These are phyloP conservation scores for Chlorella vulgaris DNA, from an alignment of 139 green algal species.

Conservation along the genomic window DNA sequence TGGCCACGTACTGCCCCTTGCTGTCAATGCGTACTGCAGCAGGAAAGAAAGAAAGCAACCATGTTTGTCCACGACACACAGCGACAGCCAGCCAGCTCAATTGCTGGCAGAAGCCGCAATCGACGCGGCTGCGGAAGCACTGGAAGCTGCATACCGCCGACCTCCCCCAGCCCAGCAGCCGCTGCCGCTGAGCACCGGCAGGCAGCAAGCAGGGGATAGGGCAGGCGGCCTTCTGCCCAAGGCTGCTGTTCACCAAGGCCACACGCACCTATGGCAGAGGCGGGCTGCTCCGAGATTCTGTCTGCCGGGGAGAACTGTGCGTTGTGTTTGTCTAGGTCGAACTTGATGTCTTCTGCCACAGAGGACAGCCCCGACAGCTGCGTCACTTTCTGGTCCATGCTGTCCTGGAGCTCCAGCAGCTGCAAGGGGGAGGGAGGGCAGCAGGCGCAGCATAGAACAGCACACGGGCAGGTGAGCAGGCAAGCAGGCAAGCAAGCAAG, in stretches of 20 bases:
- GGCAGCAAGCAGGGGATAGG: no score
- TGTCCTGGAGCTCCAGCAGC: not conserved
- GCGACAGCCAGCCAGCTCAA: no score
- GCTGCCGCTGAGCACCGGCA: no score
- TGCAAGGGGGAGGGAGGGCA: not conserved
- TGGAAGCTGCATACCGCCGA: no score
- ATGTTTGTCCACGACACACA: no score
- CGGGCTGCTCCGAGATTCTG: conserved; percentile 27
- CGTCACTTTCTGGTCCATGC: not conserved
- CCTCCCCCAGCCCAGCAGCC: no score
- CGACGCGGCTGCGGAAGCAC: no score
- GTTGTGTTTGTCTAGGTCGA: conserved; percentile 25
- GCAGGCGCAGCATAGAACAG: no score
- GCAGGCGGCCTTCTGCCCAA: not conserved
- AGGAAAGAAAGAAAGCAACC: not conserved
- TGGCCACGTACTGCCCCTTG: conserved; percentile 27
- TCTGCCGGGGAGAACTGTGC: conserved; percentile 10
- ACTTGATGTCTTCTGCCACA: conserved; percentile 21
- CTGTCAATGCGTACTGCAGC: conserved; percentile 28
- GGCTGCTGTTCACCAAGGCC: not conserved
- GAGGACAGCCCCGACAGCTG: not conserved
- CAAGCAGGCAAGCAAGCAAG: no score
- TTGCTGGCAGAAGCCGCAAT: no score
- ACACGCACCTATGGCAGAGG: conserved; percentile 10
- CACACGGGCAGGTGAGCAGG: no score